Evolutionary conservation across 2,329 filamentous ascomycete species (phyloP).

Genomic region (Hypoxylon sp.): DNA sequence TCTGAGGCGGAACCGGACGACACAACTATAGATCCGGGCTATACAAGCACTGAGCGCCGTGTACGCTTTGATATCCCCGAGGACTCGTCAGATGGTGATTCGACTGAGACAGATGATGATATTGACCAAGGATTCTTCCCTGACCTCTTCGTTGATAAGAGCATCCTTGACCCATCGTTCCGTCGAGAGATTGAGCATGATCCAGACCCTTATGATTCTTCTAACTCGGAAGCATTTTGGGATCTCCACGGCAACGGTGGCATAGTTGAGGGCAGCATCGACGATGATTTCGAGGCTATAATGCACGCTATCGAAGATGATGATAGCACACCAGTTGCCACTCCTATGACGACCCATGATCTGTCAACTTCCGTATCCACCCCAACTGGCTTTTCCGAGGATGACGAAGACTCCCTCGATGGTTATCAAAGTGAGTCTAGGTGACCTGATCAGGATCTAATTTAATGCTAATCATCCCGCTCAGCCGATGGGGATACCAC

Average conservation of each 20-base stretch:
- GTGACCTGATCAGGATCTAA: slow-evolving; percentile 34
- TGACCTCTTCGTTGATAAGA: slow-evolving; percentile 82
- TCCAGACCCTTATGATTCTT: slow-evolving; percentile 65
- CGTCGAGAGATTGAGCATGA: slow-evolving; percentile 80
- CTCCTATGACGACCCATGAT: slow-evolving; percentile 54
- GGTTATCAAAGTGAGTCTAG: slow-evolving; percentile 70
- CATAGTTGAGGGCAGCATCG: slow-evolving; percentile 48
- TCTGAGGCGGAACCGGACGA: slow-evolving; percentile 58
- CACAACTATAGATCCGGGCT: slow-evolving; percentile 47
- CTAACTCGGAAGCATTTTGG: slow-evolving; percentile 71
- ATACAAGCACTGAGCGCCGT: slow-evolving; percentile 64
- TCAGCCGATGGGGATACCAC: slow-evolving; percentile 72
- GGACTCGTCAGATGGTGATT: slow-evolving; percentile 75
- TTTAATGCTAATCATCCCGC: slow-evolving; percentile 54
- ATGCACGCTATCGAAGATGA: slow-evolving; percentile 55
- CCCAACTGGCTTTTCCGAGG: slow-evolving; percentile 49
- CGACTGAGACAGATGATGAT: slow-evolving; percentile 72
- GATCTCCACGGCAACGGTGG: slow-evolving; percentile 67
- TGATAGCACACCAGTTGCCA: slow-evolving; percentile 56
- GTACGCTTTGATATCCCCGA: slow-evolving; percentile 80
- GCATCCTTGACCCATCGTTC: slow-evolving; percentile 76
- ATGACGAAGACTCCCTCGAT: slow-evolving; percentile 61
- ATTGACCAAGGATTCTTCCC: slow-evolving; percentile 74
- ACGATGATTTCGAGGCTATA: slow-evolving; percentile 57
- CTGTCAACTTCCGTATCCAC: slow-evolving; percentile 51